These are phyloP conservation scores for Acanthamoeba divionensis DNA, from an alignment of 208 protist species.

Conservation along the genomic window DNA sequence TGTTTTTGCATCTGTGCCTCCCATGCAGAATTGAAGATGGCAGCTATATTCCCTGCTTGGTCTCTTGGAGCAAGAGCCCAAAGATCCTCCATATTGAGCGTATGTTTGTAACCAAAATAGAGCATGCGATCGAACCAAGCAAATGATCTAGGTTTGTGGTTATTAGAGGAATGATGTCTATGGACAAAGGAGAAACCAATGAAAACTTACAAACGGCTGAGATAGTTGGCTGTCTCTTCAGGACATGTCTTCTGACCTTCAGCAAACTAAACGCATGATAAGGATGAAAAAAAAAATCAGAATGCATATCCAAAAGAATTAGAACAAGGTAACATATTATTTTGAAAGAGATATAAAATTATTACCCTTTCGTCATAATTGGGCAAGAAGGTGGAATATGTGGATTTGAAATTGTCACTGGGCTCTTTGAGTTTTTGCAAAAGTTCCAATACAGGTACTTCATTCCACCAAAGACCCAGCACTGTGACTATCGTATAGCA, in stretches of 20 bases:
- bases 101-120: slow-evolving; percentile 19
- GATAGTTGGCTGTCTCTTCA: slow-evolving; percentile 1
- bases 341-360: neutral
- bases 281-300: too few relatives aligned
- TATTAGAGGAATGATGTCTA: too few relatives aligned
- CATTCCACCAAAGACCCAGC: neutral
- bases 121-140: slow-evolving; percentile 22
- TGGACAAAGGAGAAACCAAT: too few relatives aligned
- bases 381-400: neutral
- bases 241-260: neutral
- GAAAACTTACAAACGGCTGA: neutral
- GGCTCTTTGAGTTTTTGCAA: too few relatives aligned
- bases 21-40: neutral
- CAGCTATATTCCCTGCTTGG: neutral
- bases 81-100: slow-evolving; percentile 19
- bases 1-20: neutral
- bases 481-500: neutral
- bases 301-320: too few relatives aligned
- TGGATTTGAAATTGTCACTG: too few relatives aligned
- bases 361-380: neutral
- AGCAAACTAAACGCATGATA: neutral
- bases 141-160: neutral
- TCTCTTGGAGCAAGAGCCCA: neutral
- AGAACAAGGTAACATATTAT: too few relatives aligned
- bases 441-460: neutral